These are phyloP conservation scores for Pyrenophora teres DNA, from an alignment of 2,329 filamentous ascomycete species.

Conservation along the genomic window DNA sequence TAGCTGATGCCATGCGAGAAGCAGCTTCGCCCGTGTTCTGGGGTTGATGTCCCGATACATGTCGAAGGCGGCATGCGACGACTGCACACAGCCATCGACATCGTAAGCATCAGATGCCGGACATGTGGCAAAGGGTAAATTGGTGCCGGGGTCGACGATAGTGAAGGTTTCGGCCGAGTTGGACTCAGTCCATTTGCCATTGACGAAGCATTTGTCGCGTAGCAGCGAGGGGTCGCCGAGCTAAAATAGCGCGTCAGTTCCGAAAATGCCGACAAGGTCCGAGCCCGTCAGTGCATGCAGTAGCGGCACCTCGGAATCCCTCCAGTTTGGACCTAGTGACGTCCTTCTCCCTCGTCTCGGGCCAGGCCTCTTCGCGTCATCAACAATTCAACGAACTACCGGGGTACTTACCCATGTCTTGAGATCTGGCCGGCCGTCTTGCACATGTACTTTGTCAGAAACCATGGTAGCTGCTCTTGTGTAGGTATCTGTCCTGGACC, in stretches of 20 bases:
- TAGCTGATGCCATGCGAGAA: conserved; percentile 1
- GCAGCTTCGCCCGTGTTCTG: neutral
- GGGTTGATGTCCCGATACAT: neutral
- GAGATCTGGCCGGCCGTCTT: neutral
- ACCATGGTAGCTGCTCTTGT: neutral
- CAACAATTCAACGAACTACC: too few relatives aligned
- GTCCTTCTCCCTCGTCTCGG: too few relatives aligned
- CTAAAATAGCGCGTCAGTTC: neutral
- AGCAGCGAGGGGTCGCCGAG: neutral
- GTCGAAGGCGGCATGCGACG: conserved; percentile 1
- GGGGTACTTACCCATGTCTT: neutral
- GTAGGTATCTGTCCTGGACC: too few relatives aligned
- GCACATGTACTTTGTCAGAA: neutral
- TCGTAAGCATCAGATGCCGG: neutral
- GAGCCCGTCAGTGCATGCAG: neutral
- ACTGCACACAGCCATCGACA: conserved; percentile 1
- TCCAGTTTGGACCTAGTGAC: neutral
- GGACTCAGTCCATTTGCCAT: neutral
- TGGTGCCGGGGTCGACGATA: neutral
- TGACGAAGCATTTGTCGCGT: neutral
- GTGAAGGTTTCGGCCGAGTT: neutral
- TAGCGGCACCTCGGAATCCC: neutral
- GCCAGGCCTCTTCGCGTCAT: too few relatives aligned
- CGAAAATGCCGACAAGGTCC: neutral
- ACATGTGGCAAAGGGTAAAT: neutral